These are phyloP conservation scores for Entomortierella chlamydospora DNA, from an alignment of 192 early-diverging fungal species.

Conservation along the genomic window DNA sequence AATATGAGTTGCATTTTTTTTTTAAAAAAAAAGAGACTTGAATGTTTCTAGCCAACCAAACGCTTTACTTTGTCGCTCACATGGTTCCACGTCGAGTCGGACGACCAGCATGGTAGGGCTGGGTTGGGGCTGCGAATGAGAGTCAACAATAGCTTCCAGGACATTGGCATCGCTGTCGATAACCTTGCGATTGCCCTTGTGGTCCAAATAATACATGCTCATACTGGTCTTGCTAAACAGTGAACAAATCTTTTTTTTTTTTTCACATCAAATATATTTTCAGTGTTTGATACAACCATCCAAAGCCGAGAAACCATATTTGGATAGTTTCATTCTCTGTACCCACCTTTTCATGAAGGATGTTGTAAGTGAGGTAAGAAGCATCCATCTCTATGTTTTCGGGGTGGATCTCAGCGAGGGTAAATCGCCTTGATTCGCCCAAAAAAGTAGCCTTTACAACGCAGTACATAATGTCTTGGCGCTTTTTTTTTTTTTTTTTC, in stretches of 20 bases:
- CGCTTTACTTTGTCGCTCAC: conserved; percentile 2
- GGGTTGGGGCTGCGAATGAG: conserved; percentile 15
- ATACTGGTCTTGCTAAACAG: conserved; percentile 33
- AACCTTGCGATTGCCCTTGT: conserved; percentile 9
- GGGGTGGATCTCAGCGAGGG: conserved; percentile 32
- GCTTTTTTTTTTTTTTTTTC: no score
- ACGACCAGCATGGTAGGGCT: conserved; percentile 27
- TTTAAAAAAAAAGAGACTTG: not conserved
- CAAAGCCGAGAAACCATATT: no score
- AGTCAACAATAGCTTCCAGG: conserved; percentile 25
- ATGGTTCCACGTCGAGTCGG: conserved; percentile 37
- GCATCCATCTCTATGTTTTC: conserved; percentile 21
- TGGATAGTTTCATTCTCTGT: not conserved
- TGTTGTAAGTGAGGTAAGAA: conserved; percentile 22
- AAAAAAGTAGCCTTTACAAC: conserved; percentile 38
- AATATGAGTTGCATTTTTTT: no score
- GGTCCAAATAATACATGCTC: conserved; percentile 31
- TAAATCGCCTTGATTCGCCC: conserved; percentile 43
- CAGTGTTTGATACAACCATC: not conserved
- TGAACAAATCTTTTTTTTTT: conserved; percentile 23
- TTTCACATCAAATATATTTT: not conserved
- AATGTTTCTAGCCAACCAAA: not conserved
- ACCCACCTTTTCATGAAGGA: conserved; percentile 30
- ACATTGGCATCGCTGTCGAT: conserved; percentile 31
- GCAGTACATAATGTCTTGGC: conserved; percentile 25